phyloP scores from a whole-genome alignment of 345 rosid species.

The Eucalyptus fibrosa region DNA sequence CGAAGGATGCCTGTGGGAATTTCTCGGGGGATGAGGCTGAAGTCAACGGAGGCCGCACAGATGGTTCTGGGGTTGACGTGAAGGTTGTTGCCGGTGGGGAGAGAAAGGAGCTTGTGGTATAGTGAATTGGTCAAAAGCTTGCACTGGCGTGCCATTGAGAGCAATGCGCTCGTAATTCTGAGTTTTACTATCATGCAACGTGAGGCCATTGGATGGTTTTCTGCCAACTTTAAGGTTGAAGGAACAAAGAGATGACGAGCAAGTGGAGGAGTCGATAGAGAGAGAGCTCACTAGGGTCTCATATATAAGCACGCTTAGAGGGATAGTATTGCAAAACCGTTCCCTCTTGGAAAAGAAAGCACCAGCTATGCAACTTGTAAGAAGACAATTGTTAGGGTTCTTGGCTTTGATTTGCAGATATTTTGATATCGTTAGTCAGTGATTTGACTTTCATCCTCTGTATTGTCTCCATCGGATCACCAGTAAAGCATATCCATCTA shows the following conservation, averaged over 20 bases:
- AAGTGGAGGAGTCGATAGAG: background rate
- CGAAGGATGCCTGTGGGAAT: conserved; percentile 13
- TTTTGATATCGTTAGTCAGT: background rate
- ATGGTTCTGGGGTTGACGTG: conserved; percentile 5
- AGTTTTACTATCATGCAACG: background rate
- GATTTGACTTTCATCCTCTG: background rate
- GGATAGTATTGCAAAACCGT: background rate
- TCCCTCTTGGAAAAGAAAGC: background rate
- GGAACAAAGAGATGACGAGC: background rate
- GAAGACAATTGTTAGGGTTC: background rate
- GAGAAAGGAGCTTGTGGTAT: background rate
- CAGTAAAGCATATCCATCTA: background rate
- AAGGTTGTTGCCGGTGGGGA: background rate
- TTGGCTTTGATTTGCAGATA: background rate
- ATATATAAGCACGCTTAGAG: background rate
- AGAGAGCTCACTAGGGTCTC: background rate
- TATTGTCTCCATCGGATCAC: background rate
- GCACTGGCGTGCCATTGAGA: background rate
- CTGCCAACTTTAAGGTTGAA: background rate
- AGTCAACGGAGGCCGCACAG: conserved; percentile 10
- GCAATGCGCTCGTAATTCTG: background rate
- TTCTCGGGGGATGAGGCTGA: conserved; percentile 10
- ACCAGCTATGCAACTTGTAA: background rate
- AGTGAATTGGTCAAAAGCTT: background rate
- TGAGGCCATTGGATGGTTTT: background rate